phyloP scores from a whole-genome alignment of 1,139 yeast genomes.

The Schizosaccharomyces versatilis region DNA sequence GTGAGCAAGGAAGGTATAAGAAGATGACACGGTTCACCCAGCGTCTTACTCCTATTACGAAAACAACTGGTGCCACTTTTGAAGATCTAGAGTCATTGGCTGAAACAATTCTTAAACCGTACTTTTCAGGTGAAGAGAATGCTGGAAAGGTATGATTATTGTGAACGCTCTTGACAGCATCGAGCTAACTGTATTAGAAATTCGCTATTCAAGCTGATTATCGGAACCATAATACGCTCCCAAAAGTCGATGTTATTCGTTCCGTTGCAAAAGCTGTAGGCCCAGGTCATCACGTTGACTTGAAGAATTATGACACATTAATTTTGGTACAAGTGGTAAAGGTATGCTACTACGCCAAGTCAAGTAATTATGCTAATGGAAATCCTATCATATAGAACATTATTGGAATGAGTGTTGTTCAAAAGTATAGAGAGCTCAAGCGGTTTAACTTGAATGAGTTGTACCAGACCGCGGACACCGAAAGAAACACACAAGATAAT shows the following conservation, averaged over 20 bases:
- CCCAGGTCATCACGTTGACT: constrained; percentile 45
- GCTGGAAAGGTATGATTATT: constrained; percentile 12
- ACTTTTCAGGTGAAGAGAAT: constrained; percentile 37
- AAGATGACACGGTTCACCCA: constrained; percentile 29
- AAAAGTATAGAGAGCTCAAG: constrained; percentile 32
- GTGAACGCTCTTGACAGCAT: not conserved
- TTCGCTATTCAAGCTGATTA: constrained; percentile 68
- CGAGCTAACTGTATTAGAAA: constrained; percentile 13
- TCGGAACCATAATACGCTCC: constrained; percentile 55
- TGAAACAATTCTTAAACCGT: constrained; percentile 36
- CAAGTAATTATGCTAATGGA: not conserved
- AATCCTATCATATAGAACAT: constrained; percentile 23
- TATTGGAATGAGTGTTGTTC: constrained; percentile 62
- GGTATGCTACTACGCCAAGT: constrained; percentile 7
- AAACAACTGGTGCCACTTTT: constrained; percentile 48
- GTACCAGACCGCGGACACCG: constrained; percentile 19
- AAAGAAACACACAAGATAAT: not conserved
- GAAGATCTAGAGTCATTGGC: constrained; percentile 44
- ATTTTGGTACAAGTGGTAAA: constrained; percentile 74
- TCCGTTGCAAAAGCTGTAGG: constrained; percentile 56
- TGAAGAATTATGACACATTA: constrained; percentile 57
- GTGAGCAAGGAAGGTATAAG: not conserved
- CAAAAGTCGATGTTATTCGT: constrained; percentile 45
- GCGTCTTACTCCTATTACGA: constrained; percentile 56
- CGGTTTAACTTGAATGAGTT: constrained; percentile 44